Conservation (phyloP, 805 yeast species). For the Cyberlindnera mycetangii region DNA sequence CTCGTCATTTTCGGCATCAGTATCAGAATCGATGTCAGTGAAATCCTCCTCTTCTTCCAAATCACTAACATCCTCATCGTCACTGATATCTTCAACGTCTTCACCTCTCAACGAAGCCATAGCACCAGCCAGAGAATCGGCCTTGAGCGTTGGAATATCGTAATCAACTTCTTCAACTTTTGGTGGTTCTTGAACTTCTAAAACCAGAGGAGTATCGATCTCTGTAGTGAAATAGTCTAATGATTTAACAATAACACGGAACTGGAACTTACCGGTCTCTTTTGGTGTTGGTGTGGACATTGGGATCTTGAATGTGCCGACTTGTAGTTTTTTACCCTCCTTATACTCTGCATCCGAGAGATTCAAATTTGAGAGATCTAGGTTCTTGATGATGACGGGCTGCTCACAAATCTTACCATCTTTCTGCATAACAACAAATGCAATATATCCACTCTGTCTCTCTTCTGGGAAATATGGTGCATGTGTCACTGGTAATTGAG, state of each 20-base stretch:
- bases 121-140: slow-evolving; percentile 73
- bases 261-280: slow-evolving; percentile 58
- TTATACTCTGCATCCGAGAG: slow-evolving; percentile 49
- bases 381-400: slow-evolving; percentile 50
- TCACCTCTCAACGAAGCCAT: slow-evolving; percentile 68
- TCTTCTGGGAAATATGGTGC: slow-evolving; percentile 76
- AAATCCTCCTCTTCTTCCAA: slow-evolving; percentile 39
- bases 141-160: slow-evolving; percentile 70
- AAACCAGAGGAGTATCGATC: slow-evolving; percentile 61
- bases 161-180: slow-evolving; percentile 42
- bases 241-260: slow-evolving; percentile 68
- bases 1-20: slow-evolving; percentile 55
- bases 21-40: slow-evolving; percentile 61
- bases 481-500: slow-evolving; percentile 60
- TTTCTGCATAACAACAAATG: slow-evolving; percentile 64
- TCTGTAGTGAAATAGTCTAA: slow-evolving; percentile 83
- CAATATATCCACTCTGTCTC: slow-evolving; percentile 57
- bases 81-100: slow-evolving; percentile 46
- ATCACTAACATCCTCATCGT: slow-evolving; percentile 41
- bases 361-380: slow-evolving; percentile 53
- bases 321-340: slow-evolving; percentile 31
- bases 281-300: slow-evolving; percentile 77
- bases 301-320: slow-evolving; percentile 77
- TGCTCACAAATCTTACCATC: slow-evolving; percentile 79
- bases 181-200: slow-evolving; percentile 67